Evolutionary conservation across 139 green algal species (phyloP), one percentile per base, ranked within the genome.

Genomic region (Klebsormidium nitens): DNA sequence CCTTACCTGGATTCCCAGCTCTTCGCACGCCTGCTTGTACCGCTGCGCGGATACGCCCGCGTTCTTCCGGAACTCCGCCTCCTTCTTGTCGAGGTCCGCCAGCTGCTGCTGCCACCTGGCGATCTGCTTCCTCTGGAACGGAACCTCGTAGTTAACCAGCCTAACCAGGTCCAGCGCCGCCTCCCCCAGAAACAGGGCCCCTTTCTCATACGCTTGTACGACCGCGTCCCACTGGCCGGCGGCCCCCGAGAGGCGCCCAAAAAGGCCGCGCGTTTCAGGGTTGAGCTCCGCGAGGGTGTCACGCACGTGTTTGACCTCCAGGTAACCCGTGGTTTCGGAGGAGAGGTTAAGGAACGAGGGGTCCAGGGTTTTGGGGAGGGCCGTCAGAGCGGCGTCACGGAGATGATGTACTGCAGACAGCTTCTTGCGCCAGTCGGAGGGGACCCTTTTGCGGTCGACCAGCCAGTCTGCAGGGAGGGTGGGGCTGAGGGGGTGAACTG

Each of bases 131-230:
- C 32, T 42, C 42, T 64, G 37, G 44, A 64, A 69, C 2, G 69
- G 69, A n/a, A n/a, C n/a, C n/a, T 78, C 71, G 8, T 76, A 78
- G 37, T 78, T 76, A 5, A 39, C 71, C 23, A 76, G 57, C 2
- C 70, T 64, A n/a, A 78, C 66, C 4, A 78, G 56, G 31, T 70
- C 60, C 39, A 69, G 65, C 19, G 64, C 71, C 5, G 61, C 71
- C 37, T 78, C 71, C 23, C 38, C 71, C 2, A 78, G 44, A 1
- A 66, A 75, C 4, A 77, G 5, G 42, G 4, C 36, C 31, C 66
- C 71, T 14, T 65, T 64, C 71, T 57, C 55, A 66, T 78, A 78
- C 35, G 64, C 49, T 14, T 64, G 48, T n/a, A 75, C 71, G n/a
- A 78, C 35, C 32, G n/a, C 39, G n/a, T 78, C 36, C 63, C 71